Evolutionary conservation across 2,329 filamentous ascomycete species (phyloP).

Genomic region (Neofusicoccum sp.): DNA sequence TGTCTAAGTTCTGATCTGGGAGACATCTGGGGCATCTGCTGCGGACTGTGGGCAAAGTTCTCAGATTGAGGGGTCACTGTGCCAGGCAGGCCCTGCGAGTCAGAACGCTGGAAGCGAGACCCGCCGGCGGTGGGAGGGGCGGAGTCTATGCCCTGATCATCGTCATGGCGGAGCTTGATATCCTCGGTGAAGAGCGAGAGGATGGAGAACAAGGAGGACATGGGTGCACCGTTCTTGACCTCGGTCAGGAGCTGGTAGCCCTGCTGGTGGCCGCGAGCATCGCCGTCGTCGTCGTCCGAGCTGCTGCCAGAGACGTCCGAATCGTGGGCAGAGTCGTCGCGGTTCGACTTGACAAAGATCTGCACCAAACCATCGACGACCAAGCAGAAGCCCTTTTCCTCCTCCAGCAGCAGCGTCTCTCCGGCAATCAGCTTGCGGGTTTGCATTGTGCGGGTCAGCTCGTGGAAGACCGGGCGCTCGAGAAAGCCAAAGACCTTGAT

Average conservation of each 20-base stretch:
- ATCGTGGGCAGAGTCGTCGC: slow-evolving; percentile 42
- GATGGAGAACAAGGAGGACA: slow-evolving; percentile 98
- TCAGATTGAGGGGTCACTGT: slow-evolving; percentile 38
- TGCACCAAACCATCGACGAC: slow-evolving; percentile 96
- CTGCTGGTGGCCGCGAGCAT: slow-evolving; percentile 61
- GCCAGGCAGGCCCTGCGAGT: slow-evolving; percentile 19
- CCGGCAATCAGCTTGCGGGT: slow-evolving; percentile 94
- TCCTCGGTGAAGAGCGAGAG: slow-evolving; percentile 96
- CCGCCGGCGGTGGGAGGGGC: slow-evolving; percentile 26
- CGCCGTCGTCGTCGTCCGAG: slow-evolving; percentile 44
- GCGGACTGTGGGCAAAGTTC: slow-evolving; percentile 36
- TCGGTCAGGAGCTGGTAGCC: slow-evolving; percentile 94
- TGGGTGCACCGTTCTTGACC: slow-evolving; percentile 94
- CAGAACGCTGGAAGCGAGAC: slow-evolving; percentile 20
- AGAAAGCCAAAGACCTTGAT: slow-evolving; percentile 99
- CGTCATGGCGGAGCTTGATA: slow-evolving; percentile 70
- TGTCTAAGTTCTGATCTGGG: slow-evolving; percentile 23
- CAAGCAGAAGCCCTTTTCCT: slow-evolving; percentile 96
- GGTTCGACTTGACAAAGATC: slow-evolving; percentile 93
- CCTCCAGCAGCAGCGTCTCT: slow-evolving; percentile 90
- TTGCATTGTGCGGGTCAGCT: slow-evolving; percentile 97
- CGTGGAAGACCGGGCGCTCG: slow-evolving; percentile 94
- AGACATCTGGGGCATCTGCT: slow-evolving; percentile 30
- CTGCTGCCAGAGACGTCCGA: slow-evolving; percentile 22
- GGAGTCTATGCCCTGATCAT: slow-evolving; percentile 56